Evolutionary conservation across 441 rosid genomes (phyloP).

Genomic region (Gossypium aridum): DNA sequence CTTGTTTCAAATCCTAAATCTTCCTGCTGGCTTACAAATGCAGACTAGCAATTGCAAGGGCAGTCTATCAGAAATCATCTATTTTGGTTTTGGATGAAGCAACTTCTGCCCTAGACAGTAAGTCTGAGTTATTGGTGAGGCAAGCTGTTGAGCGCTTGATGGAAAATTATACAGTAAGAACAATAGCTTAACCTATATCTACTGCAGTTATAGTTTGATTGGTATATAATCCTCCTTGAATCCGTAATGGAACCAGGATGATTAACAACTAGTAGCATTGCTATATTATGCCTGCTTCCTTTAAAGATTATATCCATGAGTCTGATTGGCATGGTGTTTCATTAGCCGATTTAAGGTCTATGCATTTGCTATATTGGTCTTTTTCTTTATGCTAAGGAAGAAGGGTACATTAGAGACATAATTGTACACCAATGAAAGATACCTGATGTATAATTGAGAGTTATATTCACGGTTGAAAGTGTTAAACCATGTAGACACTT

Average conservation of each 20-base stretch:
- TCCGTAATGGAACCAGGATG: neutral
- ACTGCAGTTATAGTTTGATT: neutral
- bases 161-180: conserved; percentile 74
- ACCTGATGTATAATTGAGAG: neutral
- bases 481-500: conserved; percentile 5
- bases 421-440: neutral
- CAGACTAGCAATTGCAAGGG: conserved; percentile 91
- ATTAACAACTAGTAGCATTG: neutral
- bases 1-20: neutral
- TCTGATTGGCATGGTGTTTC: neutral
- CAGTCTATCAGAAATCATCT: conserved; percentile 68
- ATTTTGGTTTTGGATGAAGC: conserved; percentile 92
- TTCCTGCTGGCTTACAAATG: conserved; percentile 8
- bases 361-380: neutral
- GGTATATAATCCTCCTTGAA: neutral
- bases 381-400: neutral
- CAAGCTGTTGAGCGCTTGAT: conserved; percentile 68
- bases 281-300: neutral
- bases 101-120: conserved; percentile 88
- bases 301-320: neutral
- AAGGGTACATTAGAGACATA: neutral
- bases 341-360: neutral
- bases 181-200: neutral
- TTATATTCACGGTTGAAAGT: neutral
- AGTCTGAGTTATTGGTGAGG: conserved; percentile 76